Base-by-base conservation (phyloP, 768 basidiomycete genomes). In the Suillus discolor region DNA sequence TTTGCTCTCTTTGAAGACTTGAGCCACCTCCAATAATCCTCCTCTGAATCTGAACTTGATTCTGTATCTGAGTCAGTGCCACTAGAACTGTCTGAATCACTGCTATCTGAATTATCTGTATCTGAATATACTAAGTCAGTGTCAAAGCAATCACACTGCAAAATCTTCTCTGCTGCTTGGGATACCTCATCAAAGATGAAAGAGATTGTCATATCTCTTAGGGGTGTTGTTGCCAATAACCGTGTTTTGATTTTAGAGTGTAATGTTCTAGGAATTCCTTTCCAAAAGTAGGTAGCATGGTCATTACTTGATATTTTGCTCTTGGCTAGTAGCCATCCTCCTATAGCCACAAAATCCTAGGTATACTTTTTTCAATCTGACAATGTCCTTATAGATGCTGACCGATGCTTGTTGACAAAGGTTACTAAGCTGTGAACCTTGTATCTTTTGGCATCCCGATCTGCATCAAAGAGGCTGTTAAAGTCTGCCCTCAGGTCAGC, bases 341-440 rank as follows among this genome's bases (percentile, higher is more conserved):
- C 67, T n/a, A 70, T 69, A 4, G 61, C 60, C 1, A 66, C 60
- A 20, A 68, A 70, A 8, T 64, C 39, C 3, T 62, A 20, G 6
- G 34, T 60, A 36, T 70, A 70, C 31, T 60, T 41, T 16, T 55
- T 62, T 68, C 70, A 68, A 5, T 65, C 64, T 1, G 65, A 54
- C 8, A 70, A 42, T 20, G 61, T 68, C 13, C 11, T 9, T 23
- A 66, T 59, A 12, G 57, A 61, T 25, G 42, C 18, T 4, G 18
- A 18, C 1, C 51, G 62, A 0, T 63, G 59, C 9, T 65, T 61
- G 23, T 61, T 13, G 4, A 67, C 62, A 59, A 49, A 69, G 6
- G 8, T 59, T 0, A 57, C 38, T 18, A 70, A 23, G n/a, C 68
- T 65, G 5, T 34, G 16, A 0, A 60, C 63, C 16, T 44, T 34